These are phyloP conservation scores for Hypoxylon sp. DNA, from an alignment of 2,329 filamentous ascomycete genomes.

Conservation along the genomic window DNA sequence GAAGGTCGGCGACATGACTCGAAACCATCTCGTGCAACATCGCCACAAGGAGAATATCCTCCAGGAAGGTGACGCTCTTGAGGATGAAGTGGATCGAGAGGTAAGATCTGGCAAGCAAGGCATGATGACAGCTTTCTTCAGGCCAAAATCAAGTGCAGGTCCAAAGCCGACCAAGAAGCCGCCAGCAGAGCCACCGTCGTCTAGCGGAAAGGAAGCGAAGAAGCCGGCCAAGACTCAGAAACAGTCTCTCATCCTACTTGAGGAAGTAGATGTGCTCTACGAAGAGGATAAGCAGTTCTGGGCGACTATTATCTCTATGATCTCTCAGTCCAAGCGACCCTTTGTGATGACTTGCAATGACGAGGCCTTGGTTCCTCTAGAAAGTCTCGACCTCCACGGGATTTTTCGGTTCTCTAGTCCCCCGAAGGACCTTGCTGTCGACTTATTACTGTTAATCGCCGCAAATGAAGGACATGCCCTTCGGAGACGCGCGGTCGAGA, in stretches of 20 bases:
- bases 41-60: slow-evolving; percentile 54
- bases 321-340: slow-evolving; percentile 86
- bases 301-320: slow-evolving; percentile 81
- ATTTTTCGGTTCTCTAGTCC: slow-evolving; percentile 82
- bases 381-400: slow-evolving; percentile 82
- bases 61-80: slow-evolving; percentile 50
- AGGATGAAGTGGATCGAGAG: slow-evolving; percentile 67
- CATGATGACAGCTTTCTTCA: slow-evolving; percentile 86
- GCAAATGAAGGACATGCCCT: slow-evolving; percentile 91
- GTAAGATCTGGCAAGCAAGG: slow-evolving; percentile 78
- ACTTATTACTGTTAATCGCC: slow-evolving; percentile 84
- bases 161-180: slow-evolving; percentile 51
- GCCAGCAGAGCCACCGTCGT: slow-evolving; percentile 20
- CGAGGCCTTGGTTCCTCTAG: slow-evolving; percentile 81
- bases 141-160: slow-evolving; percentile 57
- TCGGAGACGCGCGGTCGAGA: slow-evolving; percentile 72
- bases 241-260: slow-evolving; percentile 92
- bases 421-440: slow-evolving; percentile 75
- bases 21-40: slow-evolving; percentile 85
- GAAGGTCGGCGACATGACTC: slow-evolving; percentile 95
- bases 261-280: slow-evolving; percentile 93
- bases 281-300: slow-evolving; percentile 98
- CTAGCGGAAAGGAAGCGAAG: slow-evolving; percentile 49
- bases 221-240: slow-evolving; percentile 73
- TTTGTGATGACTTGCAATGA: slow-evolving; percentile 97